A percentile compares a stretch with the other conserved stretches of the same genome.
These are phyloP conservation scores for Debaryomycetaceae sp. DNA, from an alignment of 1,139 yeast species.

Conservation along the genomic window DNA sequence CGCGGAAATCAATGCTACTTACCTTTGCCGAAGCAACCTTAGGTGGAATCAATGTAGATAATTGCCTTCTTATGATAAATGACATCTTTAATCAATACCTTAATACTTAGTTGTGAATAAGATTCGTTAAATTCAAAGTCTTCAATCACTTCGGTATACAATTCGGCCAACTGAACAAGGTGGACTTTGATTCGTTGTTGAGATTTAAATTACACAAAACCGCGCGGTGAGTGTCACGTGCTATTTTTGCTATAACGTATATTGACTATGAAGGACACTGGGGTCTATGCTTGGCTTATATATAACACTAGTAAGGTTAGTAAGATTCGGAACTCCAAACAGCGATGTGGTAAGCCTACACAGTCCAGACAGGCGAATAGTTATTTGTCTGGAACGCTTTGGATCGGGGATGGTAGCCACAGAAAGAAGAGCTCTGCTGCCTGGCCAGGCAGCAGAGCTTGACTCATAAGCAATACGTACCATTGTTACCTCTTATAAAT, in stretches of 20 bases:
- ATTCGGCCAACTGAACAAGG: conserved; percentile 1
- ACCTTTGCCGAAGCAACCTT: conserved; percentile 95
- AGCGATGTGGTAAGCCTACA: too few relatives aligned
- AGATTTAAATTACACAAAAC: not conserved
- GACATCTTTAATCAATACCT: conserved; percentile 48
- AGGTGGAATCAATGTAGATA: conserved; percentile 97
- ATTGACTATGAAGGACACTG: not conserved
- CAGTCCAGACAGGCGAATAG: too few relatives aligned
- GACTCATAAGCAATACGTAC: conserved; percentile 39
- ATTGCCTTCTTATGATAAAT: conserved; percentile 83
- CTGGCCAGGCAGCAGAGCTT: too few relatives aligned
- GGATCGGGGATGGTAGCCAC: too few relatives aligned
- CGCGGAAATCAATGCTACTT: conserved; percentile 30
- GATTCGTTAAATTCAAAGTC: not conserved
- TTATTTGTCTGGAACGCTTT: too few relatives aligned
- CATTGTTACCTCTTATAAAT: conserved; percentile 91
- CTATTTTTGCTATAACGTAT: not conserved
- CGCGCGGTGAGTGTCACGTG: not conserved
- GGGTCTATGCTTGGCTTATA: conserved; percentile 38
- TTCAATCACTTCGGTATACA: not conserved
- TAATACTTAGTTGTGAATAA: not conserved
- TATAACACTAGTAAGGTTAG: conserved; percentile 33
- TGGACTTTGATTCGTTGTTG: conserved; percentile 1
- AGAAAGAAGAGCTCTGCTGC: too few relatives aligned
- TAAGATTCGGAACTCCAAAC: not conserved